A percentile compares a stretch with the other conserved stretches of the same genome.
Conservation (phyloP, 2,329 filamentous ascomycete species). For the Spiromastix sp. region DNA sequence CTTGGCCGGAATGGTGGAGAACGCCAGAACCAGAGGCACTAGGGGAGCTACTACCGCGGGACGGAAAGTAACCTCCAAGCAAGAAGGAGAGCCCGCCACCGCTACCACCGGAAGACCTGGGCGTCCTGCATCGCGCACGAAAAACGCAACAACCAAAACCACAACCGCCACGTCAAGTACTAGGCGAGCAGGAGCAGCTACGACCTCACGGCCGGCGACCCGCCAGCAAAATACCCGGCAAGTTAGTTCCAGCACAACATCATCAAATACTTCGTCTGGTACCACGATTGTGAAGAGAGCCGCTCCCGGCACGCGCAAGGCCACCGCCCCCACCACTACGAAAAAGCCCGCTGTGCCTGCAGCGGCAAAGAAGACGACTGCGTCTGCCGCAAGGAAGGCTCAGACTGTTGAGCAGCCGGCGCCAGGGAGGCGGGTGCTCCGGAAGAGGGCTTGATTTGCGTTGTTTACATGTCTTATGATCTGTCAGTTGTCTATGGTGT, state of each 20-base stretch:
- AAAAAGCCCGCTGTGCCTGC: constrained; percentile 24
- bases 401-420: constrained; percentile 22
- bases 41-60: constrained; percentile 16
- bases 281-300: constrained; percentile 28
- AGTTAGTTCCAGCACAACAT: constrained; percentile 23
- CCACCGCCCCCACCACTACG: constrained; percentile 17
- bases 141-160: constrained; percentile 15
- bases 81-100: too few species aligned
- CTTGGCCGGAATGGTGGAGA: constrained; percentile 10
- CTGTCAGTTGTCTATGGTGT: too few species aligned
- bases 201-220: constrained; percentile 27
- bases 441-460: constrained; percentile 28
- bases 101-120: constrained; percentile 17
- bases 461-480: too few species aligned
- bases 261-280: constrained; percentile 28
- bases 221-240: constrained; percentile 27
- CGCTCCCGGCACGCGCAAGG: constrained; percentile 20
- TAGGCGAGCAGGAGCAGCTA: constrained; percentile 19
- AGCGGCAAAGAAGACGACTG: constrained; percentile 25
- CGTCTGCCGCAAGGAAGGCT: constrained; percentile 23
- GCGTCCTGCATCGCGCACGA: constrained; percentile 17
- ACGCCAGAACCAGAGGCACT: constrained; percentile 17
- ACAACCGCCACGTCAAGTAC: constrained; percentile 21
- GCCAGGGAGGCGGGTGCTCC: constrained; percentile 28
- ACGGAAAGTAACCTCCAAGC: too few species aligned